These are phyloP conservation scores for Alternaria ventricosa DNA, from an alignment of 2,329 filamentous ascomycete species.

Conservation along the genomic window DNA sequence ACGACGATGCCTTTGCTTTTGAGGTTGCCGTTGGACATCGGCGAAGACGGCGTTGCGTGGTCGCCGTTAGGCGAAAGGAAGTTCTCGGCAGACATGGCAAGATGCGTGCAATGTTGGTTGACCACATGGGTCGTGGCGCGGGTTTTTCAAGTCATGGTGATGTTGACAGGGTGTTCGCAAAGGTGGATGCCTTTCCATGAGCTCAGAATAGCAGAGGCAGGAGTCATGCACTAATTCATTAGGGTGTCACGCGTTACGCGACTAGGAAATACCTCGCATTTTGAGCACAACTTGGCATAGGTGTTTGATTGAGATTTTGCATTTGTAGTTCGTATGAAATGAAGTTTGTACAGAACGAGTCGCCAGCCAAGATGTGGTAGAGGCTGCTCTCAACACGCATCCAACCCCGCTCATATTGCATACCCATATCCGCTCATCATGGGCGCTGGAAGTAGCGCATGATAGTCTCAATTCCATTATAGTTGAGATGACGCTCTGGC, in stretches of 20 bases:
- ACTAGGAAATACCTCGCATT: slow-evolving; percentile 40
- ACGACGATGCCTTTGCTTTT: slow-evolving; percentile 71
- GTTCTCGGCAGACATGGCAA: slow-evolving; percentile 30
- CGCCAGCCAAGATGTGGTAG: slow-evolving; percentile 36
- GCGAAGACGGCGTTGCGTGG: slow-evolving; percentile 18
- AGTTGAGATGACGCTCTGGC: neutral
- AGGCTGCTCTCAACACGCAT: slow-evolving; percentile 24
- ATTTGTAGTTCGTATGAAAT: slow-evolving; percentile 20
- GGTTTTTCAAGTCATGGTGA: slow-evolving; percentile 26
- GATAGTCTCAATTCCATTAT: slow-evolving; percentile 4
- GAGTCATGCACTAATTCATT: slow-evolving; percentile 38
- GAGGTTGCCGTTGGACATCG: slow-evolving; percentile 30
- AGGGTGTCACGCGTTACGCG: slow-evolving; percentile 19
- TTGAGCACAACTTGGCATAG: neutral
- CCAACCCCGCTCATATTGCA: slow-evolving; percentile 6
- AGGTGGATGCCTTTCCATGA: slow-evolving; percentile 20
- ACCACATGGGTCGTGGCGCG: slow-evolving; percentile 19
- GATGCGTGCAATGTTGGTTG: slow-evolving; percentile 1
- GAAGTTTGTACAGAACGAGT: slow-evolving; percentile 43
- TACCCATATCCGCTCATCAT: neutral
- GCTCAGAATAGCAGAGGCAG: slow-evolving; percentile 18
- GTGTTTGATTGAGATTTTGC: neutral
- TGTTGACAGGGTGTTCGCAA: slow-evolving; percentile 25
- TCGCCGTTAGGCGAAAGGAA: slow-evolving; percentile 24
- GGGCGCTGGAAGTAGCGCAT: slow-evolving; percentile 7